Conservation (phyloP, 1,284 basidiomycete species). For the Peniophora sp. region DNA sequence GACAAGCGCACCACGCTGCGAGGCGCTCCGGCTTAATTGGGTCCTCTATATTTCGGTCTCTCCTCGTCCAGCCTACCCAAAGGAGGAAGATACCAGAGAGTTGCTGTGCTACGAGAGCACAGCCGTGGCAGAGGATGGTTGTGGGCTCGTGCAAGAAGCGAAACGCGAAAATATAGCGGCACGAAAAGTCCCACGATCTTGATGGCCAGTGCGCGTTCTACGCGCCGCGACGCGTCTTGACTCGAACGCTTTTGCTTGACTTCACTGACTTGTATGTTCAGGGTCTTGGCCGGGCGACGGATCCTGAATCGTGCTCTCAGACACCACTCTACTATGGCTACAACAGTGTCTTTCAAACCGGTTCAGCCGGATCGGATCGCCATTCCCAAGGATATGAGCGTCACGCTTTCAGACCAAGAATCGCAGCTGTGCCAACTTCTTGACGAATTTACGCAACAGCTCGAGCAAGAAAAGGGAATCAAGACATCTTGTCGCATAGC, state of each 20-base stretch:
- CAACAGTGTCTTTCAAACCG: conserved; percentile 10
- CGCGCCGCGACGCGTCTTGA: too few relatives aligned
- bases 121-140: conserved; percentile 30
- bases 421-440: conserved; percentile 55
- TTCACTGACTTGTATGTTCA: not conserved
- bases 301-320: too few relatives aligned
- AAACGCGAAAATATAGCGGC: too few relatives aligned
- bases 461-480: conserved; percentile 42
- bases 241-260: conserved; percentile 1
- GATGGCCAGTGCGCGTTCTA: too few relatives aligned
- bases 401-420: conserved; percentile 51
- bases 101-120: conserved; percentile 28
- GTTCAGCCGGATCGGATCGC: conserved; percentile 8
- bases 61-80: conserved; percentile 45
- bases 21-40: conserved; percentile 78
- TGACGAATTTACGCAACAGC: conserved; percentile 54
- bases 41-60: conserved; percentile 27
- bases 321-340: conserved; percentile 5
- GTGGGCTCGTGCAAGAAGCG: not conserved
- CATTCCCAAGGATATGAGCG: conserved; percentile 18
- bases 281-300: too few relatives aligned
- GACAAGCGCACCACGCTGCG: conserved; percentile 33
- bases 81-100: conserved; percentile 29
- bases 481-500: conserved; percentile 78
- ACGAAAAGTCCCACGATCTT: too few relatives aligned